Evolutionary conservation across 2,329 filamentous ascomycete species (phyloP).

Genomic region (Xylaria sp.): DNA sequence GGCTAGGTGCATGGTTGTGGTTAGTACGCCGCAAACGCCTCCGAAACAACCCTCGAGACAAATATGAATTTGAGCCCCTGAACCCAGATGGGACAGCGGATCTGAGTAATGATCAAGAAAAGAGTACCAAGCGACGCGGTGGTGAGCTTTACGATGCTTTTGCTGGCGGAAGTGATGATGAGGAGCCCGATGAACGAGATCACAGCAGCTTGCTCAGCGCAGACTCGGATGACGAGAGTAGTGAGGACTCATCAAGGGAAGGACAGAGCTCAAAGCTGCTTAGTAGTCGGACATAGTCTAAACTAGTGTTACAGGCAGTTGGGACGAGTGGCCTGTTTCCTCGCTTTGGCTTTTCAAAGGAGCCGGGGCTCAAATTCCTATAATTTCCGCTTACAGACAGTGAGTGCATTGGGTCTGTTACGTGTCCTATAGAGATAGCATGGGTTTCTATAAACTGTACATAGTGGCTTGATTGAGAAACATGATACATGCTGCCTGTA

Average conservation of each 20-base stretch:
- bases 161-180: conserved; percentile 82
- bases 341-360: not conserved
- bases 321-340: not conserved
- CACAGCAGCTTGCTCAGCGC: conserved; percentile 48
- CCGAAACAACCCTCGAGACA: conserved; percentile 75
- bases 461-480: conserved; percentile 14
- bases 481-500: not conserved
- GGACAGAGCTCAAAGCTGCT: conserved; percentile 31
- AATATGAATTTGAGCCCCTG: conserved; percentile 94
- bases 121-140: conserved; percentile 63
- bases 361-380: not conserved
- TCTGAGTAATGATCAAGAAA: conserved; percentile 50
- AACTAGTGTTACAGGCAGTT: not conserved
- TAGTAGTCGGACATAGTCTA: conserved; percentile 9
- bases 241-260: conserved; percentile 13
- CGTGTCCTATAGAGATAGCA: conserved; percentile 14
- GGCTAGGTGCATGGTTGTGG: conserved; percentile 81
- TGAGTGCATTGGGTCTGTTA: not conserved
- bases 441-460: conserved; percentile 12
- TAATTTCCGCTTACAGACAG: not conserved
- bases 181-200: conserved; percentile 61
- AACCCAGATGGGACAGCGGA: conserved; percentile 77
- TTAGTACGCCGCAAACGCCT: conserved; percentile 78
- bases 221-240: conserved; percentile 30
- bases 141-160: conserved; percentile 98